Evolutionary conservation across 140 eudicot species (phyloP), one percentile per base, ranked within the genome.

Genomic region (Flaveria floridana): DNA sequence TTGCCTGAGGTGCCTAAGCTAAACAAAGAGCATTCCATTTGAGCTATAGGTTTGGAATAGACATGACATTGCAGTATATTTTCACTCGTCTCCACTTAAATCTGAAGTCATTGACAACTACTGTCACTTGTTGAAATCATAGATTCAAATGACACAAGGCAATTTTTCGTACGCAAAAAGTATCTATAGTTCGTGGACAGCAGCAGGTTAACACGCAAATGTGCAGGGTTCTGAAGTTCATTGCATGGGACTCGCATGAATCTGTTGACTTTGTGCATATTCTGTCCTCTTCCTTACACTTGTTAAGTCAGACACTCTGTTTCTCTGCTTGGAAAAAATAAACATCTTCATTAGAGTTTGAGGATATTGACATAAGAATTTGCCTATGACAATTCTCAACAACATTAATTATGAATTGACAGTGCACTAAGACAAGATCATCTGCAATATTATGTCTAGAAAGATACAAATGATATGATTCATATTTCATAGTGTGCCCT

Each of bases 21-120:
- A 47, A n/a, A 55, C 75, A 71, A n/a, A 51, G 20, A 19, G 58
- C 12, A 28, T 18, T 51, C 34, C 30, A 26, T 10, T 10, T n/a
- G 52, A 71, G 65, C 20, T 71, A 53, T 53, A 34, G 67, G 76
- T 53, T 53, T 55, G 76, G 77, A 72, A 12, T 56, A 20, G 56
- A 55, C 55, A 72, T 55, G 55, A 14, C 48, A 42, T 18, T 37
- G 56, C 70, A 65, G 50, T 65, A n/a, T 34, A 34, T 34, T 34
- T 65, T 63, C 51, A 4, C 13, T 4, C 51, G 39, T 65, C 25
- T 16, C 50, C 51, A 39, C 68, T 11, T 57, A 72, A 25, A 20
- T 72, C 30, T 56, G 23, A 56, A 72, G 37, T 37, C 77, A 20
- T 57, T 39, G 21, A 10, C 64, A 65, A 30, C 11, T 65, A 34